These are phyloP conservation scores for Wallacemonas collosoma DNA, from an alignment of 208 protist species.

Conservation along the genomic window DNA sequence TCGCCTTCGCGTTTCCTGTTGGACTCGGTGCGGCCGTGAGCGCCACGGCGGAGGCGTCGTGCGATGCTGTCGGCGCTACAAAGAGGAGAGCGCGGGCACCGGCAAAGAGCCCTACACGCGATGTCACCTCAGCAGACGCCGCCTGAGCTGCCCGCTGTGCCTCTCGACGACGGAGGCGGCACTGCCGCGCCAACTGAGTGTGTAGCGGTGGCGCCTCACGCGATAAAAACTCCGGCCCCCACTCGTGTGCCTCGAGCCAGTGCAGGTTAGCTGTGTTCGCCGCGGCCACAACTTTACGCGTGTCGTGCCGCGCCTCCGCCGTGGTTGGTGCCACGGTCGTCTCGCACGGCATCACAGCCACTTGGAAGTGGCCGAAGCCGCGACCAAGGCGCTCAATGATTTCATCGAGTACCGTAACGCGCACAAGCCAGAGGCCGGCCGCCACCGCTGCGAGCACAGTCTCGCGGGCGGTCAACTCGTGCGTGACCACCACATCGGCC, in stretches of 20 bases:
- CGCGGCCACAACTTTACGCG: not conserved
- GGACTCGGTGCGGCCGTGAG: not conserved
- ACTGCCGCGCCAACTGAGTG: slow-evolving; percentile 34
- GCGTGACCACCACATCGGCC: slow-evolving; percentile 66
- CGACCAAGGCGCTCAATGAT: slow-evolving; percentile 21
- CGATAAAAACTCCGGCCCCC: slow-evolving; percentile 37
- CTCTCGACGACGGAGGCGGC: slow-evolving; percentile 23
- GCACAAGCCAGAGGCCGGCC: slow-evolving; percentile 58
- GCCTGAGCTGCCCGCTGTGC: slow-evolving; percentile 15
- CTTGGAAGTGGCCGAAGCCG: slow-evolving; percentile 8
- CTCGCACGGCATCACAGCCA: not conserved
- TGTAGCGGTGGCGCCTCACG: slow-evolving; percentile 20
- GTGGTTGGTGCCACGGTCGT: not conserved
- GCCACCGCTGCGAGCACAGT: slow-evolving; percentile 72
- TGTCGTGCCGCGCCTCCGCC: too few species aligned
- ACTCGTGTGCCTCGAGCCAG: slow-evolving; percentile 38
- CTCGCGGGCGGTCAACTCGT: slow-evolving; percentile 64
- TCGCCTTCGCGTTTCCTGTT: not conserved
- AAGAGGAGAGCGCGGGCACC: slow-evolving; percentile 27
- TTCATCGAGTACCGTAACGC: slow-evolving; percentile 43
- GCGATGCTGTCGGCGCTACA: not conserved
- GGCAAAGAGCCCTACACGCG: slow-evolving; percentile 24
- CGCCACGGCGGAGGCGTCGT: too few species aligned
- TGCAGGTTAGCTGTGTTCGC: not conserved
- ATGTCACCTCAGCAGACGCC: not conserved